Evolutionary conservation across 441 rosid species (phyloP).

Genomic region (Corymbia citriodora): DNA sequence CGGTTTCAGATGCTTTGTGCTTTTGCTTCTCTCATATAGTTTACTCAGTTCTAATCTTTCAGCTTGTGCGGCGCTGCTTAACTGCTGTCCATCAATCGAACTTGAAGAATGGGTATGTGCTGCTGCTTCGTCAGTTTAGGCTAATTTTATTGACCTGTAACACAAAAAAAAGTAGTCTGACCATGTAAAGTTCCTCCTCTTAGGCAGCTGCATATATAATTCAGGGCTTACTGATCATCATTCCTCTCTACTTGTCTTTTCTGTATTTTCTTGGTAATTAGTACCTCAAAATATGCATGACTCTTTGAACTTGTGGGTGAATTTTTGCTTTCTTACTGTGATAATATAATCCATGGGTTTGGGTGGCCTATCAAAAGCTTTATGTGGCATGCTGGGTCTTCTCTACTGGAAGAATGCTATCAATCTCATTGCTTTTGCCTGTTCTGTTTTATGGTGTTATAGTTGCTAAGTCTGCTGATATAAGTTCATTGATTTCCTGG

Average conservation of each 20-base stretch:
- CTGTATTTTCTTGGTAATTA: not conserved
- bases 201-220: not conserved
- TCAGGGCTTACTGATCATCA: not conserved
- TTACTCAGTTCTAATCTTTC: conserved; percentile 7
- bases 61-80: conserved; percentile 51
- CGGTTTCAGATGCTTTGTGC: not conserved
- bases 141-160: not conserved
- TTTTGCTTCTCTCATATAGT: not conserved
- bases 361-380: not conserved
- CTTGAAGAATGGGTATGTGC: conserved; percentile 46
- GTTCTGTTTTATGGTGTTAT: not conserved
- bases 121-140: not conserved
- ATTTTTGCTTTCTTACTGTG: not conserved
- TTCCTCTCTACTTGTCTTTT: not conserved
- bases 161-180: not conserved
- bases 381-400: not conserved
- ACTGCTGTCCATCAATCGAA: conserved; percentile 34
- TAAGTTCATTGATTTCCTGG: not conserved
- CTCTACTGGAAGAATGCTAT: not conserved
- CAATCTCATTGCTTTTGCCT: not conserved
- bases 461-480: not conserved
- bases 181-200: not conserved
- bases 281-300: not conserved
- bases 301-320: not conserved
- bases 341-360: not conserved